Evolutionary conservation across 257 asterid species (phyloP).

Genomic region (Hygrophila difformis): DNA sequence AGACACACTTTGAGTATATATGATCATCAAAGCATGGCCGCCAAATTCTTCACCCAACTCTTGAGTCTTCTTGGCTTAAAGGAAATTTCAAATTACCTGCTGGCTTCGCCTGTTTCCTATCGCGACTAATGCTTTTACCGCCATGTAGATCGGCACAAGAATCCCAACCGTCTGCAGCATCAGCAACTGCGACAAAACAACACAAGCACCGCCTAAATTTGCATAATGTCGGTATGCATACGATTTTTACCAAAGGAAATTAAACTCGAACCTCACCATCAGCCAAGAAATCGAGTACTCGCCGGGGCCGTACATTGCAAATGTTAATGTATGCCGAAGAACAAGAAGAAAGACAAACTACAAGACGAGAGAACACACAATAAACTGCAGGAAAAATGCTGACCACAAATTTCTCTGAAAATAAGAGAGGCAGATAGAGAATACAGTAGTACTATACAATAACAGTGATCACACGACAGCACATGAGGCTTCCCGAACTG

Average conservation of each 20-base stretch:
- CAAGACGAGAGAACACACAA: slow-evolving; percentile 1
- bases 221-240: not conserved
- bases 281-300: slow-evolving; percentile 38
- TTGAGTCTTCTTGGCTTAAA: too few species aligned
- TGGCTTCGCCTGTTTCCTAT: slow-evolving; percentile 33
- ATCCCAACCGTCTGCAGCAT: slow-evolving; percentile 44
- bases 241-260: not conserved
- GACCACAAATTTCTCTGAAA: too few species aligned
- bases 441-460: slow-evolving; percentile 28
- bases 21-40: too few species aligned
- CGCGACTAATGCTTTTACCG: slow-evolving; percentile 40
- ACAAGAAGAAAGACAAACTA: slow-evolving; percentile 68
- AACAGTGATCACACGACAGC: slow-evolving; percentile 64
- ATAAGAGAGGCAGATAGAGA: slow-evolving; percentile 1
- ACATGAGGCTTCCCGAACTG: slow-evolving; percentile 48
- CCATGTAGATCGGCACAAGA: slow-evolving; percentile 45
- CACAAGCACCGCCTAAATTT: not conserved
- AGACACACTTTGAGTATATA: too few species aligned
- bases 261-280: slow-evolving; percentile 29
- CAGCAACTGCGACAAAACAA: slow-evolving; percentile 32
- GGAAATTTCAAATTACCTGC: too few species aligned
- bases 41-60: too few species aligned
- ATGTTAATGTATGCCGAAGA: slow-evolving; percentile 48
- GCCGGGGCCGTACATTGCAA: slow-evolving; percentile 35
- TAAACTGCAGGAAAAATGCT: not conserved